These are phyloP conservation scores for Musa balbisiana DNA, from an alignment of 202 grass and related monocot species.

Conservation along the genomic window DNA sequence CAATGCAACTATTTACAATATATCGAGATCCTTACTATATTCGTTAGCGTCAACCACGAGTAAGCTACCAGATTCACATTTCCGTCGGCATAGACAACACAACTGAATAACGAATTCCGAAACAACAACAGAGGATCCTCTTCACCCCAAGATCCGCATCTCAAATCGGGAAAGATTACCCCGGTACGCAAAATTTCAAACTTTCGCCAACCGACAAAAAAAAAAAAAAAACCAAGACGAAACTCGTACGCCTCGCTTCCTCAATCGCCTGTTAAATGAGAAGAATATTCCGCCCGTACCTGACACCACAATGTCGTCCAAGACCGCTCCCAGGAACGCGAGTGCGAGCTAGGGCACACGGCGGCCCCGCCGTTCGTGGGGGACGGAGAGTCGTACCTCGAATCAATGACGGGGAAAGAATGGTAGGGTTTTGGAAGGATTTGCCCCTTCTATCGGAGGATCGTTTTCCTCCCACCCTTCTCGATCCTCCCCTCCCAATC, in stretches of 20 bases:
- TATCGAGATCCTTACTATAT: neutral
- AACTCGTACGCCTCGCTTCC: neutral
- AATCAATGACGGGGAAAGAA: neutral
- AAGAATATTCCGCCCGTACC: neutral
- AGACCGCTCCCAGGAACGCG: neutral
- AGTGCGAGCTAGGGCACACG: neutral
- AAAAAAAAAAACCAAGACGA: neutral
- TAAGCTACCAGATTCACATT: neutral
- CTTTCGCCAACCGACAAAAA: neutral
- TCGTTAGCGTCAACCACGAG: neutral
- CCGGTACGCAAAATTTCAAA: neutral
- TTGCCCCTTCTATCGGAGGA: no score
- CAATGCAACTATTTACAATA: neutral
- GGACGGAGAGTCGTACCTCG: neutral
- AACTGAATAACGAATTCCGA: neutral
- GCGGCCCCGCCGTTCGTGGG: neutral
- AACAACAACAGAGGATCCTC: neutral
- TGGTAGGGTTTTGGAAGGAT: neutral
- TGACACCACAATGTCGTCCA: neutral
- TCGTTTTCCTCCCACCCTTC: neutral
- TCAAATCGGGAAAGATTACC: no score
- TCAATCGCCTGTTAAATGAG: neutral
- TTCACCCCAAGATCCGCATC: no score
- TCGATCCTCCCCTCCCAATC: neutral
- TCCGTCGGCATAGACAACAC: neutral